phyloP scores from a whole-genome alignment of 352 stramenopile genomes.

The Phytophthora foliorum region DNA sequence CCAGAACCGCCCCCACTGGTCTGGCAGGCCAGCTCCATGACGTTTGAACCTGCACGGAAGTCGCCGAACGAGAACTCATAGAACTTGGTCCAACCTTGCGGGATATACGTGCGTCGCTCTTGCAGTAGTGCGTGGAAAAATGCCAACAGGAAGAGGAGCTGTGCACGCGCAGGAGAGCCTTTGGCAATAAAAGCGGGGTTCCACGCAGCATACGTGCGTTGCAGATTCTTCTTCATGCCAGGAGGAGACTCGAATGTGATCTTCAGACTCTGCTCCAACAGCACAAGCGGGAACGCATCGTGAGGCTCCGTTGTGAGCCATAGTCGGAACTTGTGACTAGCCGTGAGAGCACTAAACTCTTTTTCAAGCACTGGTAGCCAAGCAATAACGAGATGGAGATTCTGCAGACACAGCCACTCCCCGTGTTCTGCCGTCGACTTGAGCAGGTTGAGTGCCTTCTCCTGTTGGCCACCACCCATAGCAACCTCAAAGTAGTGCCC shows the following conservation, averaged over 20 bases:
- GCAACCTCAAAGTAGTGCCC: constrained; percentile 94
- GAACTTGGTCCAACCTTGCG: constrained; percentile 97
- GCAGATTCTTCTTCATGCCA: constrained; percentile 96
- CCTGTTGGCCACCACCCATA: constrained; percentile 96
- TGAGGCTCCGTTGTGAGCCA: constrained; percentile 96
- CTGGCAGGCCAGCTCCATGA: constrained; percentile 87
- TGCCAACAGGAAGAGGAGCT: constrained; percentile 91
- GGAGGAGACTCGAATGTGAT: constrained; percentile 96
- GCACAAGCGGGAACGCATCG: constrained; percentile 89
- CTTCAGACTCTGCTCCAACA: constrained; percentile 95
- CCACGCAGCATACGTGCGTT: constrained; percentile 93
- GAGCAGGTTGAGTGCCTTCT: constrained; percentile 90
- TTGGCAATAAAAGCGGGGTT: constrained; percentile 76
- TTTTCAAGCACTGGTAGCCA: constrained; percentile 96
- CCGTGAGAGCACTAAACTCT: constrained; percentile 74
- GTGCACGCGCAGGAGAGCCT: constrained; percentile 51
- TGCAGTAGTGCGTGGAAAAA: constrained; percentile 92
- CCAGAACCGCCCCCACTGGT: constrained; percentile 28
- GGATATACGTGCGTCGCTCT: constrained; percentile 93
- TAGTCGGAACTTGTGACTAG: constrained; percentile 93
- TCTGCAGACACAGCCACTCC: constrained; percentile 97
- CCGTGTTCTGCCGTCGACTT: constrained; percentile 80
- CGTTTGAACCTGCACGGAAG: constrained; percentile 92
- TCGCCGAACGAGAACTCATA: constrained; percentile 97
- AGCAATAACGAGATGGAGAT: constrained; percentile 95